Evolutionary conservation across 106 monocot species (phyloP).

Genomic region (Posidonia australis): DNA sequence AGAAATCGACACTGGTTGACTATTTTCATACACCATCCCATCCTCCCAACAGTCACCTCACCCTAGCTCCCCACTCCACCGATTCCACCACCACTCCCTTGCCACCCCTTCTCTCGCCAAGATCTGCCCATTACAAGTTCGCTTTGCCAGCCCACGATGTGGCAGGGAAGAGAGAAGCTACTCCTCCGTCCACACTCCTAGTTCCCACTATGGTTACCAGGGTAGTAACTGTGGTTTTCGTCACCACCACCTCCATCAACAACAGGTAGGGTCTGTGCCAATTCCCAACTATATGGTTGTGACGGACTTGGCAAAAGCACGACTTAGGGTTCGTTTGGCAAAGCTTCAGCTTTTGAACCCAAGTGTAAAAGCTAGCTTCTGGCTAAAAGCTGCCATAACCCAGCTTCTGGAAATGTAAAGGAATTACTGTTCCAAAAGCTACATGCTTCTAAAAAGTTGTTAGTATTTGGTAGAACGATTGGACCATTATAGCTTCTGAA

Average conservation of each 20-base stretch:
- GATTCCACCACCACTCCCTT: constrained; percentile 31
- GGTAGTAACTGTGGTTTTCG: constrained; percentile 6
- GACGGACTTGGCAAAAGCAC: constrained; percentile 89
- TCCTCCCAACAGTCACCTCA: constrained; percentile 5
- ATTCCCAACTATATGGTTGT: constrained; percentile 94
- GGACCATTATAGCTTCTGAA: too few species aligned
- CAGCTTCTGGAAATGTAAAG: too few species aligned
- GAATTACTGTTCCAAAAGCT: too few species aligned
- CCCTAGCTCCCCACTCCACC: constrained; percentile 23
- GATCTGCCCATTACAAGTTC: constrained; percentile 45
- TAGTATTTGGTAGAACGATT: too few species aligned
- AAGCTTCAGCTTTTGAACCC: too few species aligned
- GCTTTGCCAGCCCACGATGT: constrained; percentile 80
- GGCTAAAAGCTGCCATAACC: too few species aligned
- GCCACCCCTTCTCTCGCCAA: constrained; percentile 71
- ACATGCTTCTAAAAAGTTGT: too few species aligned
- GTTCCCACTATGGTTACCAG: constrained; percentile 6
- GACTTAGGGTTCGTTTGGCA: too few species aligned
- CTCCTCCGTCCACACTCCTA: constrained; percentile 12
- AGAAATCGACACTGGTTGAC: constrained; percentile 72
- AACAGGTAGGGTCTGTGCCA: constrained; percentile 6
- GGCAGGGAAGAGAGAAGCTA: constrained; percentile 7
- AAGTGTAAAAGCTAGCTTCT: too few species aligned
- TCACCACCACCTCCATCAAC: constrained; percentile 11
- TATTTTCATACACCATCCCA: constrained; percentile 39